A percentile compares a stretch with the other conserved stretches of the same genome.
Evolutionary conservation across 345 rosid genomes (phyloP).

Genomic region (Turnera subulata): DNA sequence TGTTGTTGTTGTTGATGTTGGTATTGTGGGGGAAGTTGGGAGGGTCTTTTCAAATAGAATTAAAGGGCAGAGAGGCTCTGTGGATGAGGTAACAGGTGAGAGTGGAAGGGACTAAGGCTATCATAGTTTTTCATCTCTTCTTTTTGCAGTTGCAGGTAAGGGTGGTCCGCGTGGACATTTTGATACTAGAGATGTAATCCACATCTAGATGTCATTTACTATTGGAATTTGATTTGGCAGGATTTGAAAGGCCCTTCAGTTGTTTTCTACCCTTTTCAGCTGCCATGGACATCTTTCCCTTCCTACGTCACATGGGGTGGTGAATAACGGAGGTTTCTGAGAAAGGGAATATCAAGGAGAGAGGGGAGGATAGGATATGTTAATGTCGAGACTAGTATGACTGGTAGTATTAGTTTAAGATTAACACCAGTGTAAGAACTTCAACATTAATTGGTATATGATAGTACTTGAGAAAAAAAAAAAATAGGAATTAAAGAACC

Average conservation of each 20-base stretch:
- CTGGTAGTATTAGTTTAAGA: too few relatives aligned
- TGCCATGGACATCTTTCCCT: slow-evolving; percentile 9
- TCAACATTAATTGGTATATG: too few relatives aligned
- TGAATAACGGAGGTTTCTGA: too few relatives aligned
- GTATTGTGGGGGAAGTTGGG: slow-evolving; percentile 52
- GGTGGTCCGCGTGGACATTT: slow-evolving; percentile 23
- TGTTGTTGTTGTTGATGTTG: slow-evolving; percentile 25
- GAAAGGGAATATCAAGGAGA: too few relatives aligned
- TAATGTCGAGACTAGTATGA: too few relatives aligned
- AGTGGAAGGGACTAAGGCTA: slow-evolving; percentile 11
- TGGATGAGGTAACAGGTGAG: slow-evolving; percentile 22
- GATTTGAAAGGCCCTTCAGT: slow-evolving; percentile 20
- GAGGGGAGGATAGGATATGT: too few relatives aligned
- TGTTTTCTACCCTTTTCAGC: slow-evolving; percentile 8
- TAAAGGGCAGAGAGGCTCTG: slow-evolving; percentile 9
- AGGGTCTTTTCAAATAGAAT: slow-evolving; percentile 34
- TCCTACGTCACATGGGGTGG: too few relatives aligned
- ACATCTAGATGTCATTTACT: background rate
- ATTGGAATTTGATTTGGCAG: slow-evolving; percentile 27
- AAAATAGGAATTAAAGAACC: too few relatives aligned
- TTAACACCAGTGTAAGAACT: too few relatives aligned
- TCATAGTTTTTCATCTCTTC: slow-evolving; percentile 4
- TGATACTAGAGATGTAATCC: background rate
- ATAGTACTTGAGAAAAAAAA: too few relatives aligned
- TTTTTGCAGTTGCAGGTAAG: slow-evolving; percentile 11